Evolutionary conservation across 768 basidiomycete genomes (phyloP).

Genomic region (Boletus vinaceobasis): DNA sequence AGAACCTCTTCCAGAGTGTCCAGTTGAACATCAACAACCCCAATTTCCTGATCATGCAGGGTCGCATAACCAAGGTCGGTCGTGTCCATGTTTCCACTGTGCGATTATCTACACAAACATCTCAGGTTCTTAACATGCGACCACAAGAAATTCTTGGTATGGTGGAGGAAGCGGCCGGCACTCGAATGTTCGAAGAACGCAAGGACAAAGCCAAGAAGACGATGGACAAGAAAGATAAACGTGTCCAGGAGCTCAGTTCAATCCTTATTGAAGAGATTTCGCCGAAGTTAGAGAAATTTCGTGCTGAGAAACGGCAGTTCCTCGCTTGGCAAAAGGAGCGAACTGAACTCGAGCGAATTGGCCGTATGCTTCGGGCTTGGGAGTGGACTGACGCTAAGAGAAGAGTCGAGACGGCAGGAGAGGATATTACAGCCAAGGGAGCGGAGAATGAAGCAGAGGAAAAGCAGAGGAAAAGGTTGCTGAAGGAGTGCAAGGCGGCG

Average conservation of each 20-base stretch:
- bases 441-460: constrained; percentile 46
- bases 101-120: not conserved
- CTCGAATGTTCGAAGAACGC: constrained; percentile 97
- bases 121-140: constrained; percentile 88
- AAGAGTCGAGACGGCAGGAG: constrained; percentile 52
- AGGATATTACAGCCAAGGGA: constrained; percentile 50
- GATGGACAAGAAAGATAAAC: constrained; percentile 96
- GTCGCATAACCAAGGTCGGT: constrained; percentile 92
- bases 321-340: constrained; percentile 88
- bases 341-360: constrained; percentile 83
- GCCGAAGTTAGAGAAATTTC: constrained; percentile 89
- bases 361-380: constrained; percentile 77
- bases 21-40: constrained; percentile 99
- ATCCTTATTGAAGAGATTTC: constrained; percentile 87
- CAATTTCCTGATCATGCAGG: constrained; percentile 99
- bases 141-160: constrained; percentile 97
- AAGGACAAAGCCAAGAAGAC: constrained; percentile 96
- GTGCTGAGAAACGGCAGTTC: constrained; percentile 83
- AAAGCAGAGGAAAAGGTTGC: constrained; percentile 47
- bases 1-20: constrained; percentile 92
- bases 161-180: constrained; percentile 98
- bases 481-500: constrained; percentile 55
- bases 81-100: not conserved
- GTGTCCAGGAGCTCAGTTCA: constrained; percentile 81
- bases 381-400: constrained; percentile 74